These are phyloP conservation scores for Nephelium lappaceum DNA, from an alignment of 345 rosid genomes.

Conservation along the genomic window DNA sequence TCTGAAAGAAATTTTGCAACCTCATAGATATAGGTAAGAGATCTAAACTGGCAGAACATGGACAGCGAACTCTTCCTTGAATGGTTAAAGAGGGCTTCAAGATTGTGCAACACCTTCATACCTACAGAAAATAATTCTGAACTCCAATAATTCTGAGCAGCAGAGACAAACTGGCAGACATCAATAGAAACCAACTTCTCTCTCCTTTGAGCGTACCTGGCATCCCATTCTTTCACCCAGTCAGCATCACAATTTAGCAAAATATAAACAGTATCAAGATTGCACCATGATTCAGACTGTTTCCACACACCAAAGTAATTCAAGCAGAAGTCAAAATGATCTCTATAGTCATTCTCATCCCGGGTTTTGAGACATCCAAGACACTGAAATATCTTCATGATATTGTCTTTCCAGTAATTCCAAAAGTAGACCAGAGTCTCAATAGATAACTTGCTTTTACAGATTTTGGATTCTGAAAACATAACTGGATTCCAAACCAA, in stretches of 20 bases:
- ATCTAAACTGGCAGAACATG: constrained; percentile 24
- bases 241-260: constrained; percentile 39
- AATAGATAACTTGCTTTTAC: constrained; percentile 21
- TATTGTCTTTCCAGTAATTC: constrained; percentile 49
- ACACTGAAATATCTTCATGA: constrained; percentile 29
- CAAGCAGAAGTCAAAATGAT: constrained; percentile 43
- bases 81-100: constrained; percentile 26
- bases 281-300: too few species aligned
- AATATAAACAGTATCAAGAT: constrained; percentile 23
- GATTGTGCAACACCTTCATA: constrained; percentile 32
- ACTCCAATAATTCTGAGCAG: constrained; percentile 41
- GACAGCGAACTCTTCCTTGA: constrained; percentile 21
- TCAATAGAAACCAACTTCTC: constrained; percentile 26
- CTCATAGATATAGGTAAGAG: constrained; percentile 29
- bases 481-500: constrained; percentile 21
- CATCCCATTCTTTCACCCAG: constrained; percentile 33
- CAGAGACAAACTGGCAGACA: constrained; percentile 30
- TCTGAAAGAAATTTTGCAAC: constrained; percentile 38
- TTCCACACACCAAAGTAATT: constrained; percentile 51
- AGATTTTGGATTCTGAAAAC: constrained; percentile 20
- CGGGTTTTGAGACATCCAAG: constrained; percentile 17
- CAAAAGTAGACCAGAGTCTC: constrained; percentile 51
- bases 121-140: constrained; percentile 44
- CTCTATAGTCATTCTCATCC: constrained; percentile 6
- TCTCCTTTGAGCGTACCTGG: neutral